Evolutionary conservation across 805 yeast genomes (phyloP), one percentile per base, ranked within the genome.

Genomic region (Hanseniaspora hatyaiensis): DNA sequence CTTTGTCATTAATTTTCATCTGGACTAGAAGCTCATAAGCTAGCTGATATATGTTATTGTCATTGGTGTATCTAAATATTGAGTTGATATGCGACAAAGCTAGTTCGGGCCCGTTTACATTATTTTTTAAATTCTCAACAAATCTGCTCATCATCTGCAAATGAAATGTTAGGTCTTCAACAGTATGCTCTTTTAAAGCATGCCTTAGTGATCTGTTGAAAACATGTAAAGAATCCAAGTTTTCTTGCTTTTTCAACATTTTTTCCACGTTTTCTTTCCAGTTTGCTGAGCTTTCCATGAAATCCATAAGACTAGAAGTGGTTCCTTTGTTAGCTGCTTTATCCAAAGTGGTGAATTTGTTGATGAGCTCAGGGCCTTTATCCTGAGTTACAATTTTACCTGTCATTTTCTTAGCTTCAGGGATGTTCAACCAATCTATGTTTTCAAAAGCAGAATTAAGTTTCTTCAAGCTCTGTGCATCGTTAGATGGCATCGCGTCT

Each of bases 321-420:
- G 85, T 74, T 33, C 80, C 68, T 23, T 75, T 70, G 18, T 72
- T 61, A 50, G 81, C 67, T 55, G 65, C 61, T 2, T 69, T 65
- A 66, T 62, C 2, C 61, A 53, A 0, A 72, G 65, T 2, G 82
- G 55, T 6, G 85, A 61, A 1, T 13, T 47, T 40, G 30, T 41
- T 41, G 8, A 40, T 34, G 12, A 18, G 20, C 13, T 66, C 52
- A 79, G 78, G 50, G 75, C 74, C 71, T 56, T 79, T 81, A 40
- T 74, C 73, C 47, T 77, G 69, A 37, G 95, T 66, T 41, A 73
- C 66, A 49, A 97, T 65, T 54, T 87, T 85, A 56, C 78, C 72
- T 0, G 98, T 92, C 56, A 84, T 67, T 61, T 89, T 97, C 1
- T 86, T 82, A 1, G 85, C 92, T 52, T 86, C 95, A 0, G 97